These are phyloP conservation scores for Vitis rupestris DNA, from an alignment of 164 flowering plant genomes.

Conservation along the genomic window DNA sequence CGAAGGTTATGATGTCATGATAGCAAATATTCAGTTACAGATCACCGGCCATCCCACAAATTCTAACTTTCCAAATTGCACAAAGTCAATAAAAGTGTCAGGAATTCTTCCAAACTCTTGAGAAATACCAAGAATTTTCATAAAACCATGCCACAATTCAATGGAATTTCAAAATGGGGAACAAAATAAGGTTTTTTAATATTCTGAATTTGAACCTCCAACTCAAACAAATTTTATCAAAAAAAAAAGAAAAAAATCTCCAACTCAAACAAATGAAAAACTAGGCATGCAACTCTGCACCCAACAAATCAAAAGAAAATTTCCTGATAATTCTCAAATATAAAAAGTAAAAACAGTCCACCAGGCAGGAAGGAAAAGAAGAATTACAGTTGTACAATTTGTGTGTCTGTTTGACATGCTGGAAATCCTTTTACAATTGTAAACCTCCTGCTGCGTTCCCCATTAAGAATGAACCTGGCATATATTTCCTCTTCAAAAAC, in stretches of 20 bases:
- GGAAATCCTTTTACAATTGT: slow-evolving; percentile 1
- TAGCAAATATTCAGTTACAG: no score
- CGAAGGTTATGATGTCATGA: no score
- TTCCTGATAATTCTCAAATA: not conserved
- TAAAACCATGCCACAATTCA: not conserved
- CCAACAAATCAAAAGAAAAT: no score
- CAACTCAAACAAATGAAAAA: no score
- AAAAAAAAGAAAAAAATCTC: not conserved
- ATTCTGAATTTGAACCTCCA: not conserved
- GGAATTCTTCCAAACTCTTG: not conserved
- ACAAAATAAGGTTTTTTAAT: not conserved
- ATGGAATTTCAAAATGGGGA: not conserved
- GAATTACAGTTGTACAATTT: not conserved
- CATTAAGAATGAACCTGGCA: not conserved
- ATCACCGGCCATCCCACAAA: no score
- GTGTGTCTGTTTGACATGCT: slow-evolving; percentile 5
- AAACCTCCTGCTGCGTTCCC: slow-evolving; percentile 12
- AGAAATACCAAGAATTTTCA: not conserved
- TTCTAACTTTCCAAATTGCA: not conserved
- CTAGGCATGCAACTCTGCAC: no score
- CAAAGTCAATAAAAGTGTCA: not conserved
- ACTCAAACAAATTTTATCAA: not conserved
- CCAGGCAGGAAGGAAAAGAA: not conserved
- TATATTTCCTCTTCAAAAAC: slow-evolving; percentile 10
- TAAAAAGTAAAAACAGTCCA: not conserved